Base-by-base conservation (phyloP, 2,329 filamentous ascomycete genomes). In the Penicillium freii region DNA sequence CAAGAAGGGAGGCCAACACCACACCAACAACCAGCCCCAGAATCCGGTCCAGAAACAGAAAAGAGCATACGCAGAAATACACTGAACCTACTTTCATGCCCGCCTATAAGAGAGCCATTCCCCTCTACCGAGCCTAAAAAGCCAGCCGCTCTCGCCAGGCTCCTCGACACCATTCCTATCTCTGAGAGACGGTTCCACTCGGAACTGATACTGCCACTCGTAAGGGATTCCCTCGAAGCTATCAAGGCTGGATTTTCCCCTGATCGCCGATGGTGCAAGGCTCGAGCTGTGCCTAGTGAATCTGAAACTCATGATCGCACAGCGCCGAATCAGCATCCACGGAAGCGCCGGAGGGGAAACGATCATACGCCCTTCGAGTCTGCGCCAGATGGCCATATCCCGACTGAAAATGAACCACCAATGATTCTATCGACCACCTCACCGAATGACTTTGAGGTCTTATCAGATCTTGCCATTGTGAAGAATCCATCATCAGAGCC, bases 81-180 rank as follows among this genome's bases (percentile, higher is more conserved):
- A 46, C 23, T 8, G 54, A 46, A 54, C 5, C 68, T 84, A 1
- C 66, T 80, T 25, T 86, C 84, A 8, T 76, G 71, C 15, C 21
- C 63, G 9, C 77, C 84, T 1, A 60, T 79, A 3, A 58, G 76
- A 42, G 57, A 63, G 13, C 83, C 84, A 2, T 85, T 81, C 61
- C 68, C 69, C 25, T 74, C 73, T 11, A 69, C 71, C 15, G 82
- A 83, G 63, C 83, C 84, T 10, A 85, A 82, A 63, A 73, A 75
- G 13, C 72, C 73, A 5, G 69, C 73, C 36, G 79, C 78, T 8
- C 77, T 75, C 42, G 69, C 66, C 13, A 77, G 72, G 27, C 65
- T 81, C 8, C 63, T 78, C 13, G 60, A 64, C 45, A 62, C 62
- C 17, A 76, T 75, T n/a, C 66, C 75, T 0, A 44, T 54, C 3